Evolutionary conservation across 306 rosid species (phyloP).

Genomic region (Benincasa hispida): DNA sequence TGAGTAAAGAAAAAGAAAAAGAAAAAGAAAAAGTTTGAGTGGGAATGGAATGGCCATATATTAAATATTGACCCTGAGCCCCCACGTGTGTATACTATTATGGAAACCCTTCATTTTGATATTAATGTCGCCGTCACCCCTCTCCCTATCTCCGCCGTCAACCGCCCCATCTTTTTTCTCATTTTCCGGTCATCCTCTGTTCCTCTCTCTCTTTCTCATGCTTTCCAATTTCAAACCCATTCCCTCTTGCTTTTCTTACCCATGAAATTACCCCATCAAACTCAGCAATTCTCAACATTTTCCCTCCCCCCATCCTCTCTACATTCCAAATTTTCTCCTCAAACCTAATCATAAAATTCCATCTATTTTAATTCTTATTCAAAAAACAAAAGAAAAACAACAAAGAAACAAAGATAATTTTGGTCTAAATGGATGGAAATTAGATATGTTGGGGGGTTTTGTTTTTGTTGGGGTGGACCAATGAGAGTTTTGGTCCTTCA

Average conservation of each 20-base stretch:
- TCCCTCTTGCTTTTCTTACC: background rate
- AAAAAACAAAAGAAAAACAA: no score
- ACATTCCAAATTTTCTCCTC: background rate
- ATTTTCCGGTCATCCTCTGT: background rate
- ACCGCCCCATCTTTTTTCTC: background rate
- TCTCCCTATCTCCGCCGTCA: slow-evolving; percentile 2
- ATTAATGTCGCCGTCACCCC: background rate
- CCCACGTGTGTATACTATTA: slow-evolving; percentile 1
- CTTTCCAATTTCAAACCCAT: background rate
- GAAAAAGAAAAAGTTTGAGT: background rate
- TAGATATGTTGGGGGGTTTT: background rate
- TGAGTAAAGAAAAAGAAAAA: background rate
- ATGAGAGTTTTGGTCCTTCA: background rate
- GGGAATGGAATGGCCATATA: background rate
- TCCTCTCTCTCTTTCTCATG: background rate
- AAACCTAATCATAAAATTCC: background rate
- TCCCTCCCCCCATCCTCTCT: no score
- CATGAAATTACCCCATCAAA: background rate
- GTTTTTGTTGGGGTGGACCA: background rate
- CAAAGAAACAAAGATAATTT: no score
- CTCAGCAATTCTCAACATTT: background rate
- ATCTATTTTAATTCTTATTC: background rate
- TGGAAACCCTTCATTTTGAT: background rate
- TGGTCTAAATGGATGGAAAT: no score
- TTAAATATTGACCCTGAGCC: background rate